Conservation (phyloP, 1,139 yeast genomes). For the Candida frijolesensis region DNA sequence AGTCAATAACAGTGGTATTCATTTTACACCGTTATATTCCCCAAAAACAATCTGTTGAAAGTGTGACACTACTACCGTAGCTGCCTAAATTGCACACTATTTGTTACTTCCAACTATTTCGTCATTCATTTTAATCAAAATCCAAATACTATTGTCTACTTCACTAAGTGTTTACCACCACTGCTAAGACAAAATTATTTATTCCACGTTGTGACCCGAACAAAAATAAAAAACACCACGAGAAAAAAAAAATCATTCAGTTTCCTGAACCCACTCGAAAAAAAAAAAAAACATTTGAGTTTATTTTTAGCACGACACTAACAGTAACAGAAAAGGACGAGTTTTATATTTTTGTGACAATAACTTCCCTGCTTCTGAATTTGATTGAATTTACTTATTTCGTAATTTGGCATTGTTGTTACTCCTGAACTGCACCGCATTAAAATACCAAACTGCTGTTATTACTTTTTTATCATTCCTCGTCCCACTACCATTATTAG, state of each 20-base stretch:
- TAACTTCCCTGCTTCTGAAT: neutral
- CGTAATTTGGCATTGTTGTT: neutral
- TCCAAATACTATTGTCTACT: neutral
- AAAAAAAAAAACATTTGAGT: neutral
- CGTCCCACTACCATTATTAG: neutral
- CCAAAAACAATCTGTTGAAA: neutral
- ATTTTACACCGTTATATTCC: neutral
- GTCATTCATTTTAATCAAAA: constrained; percentile 11
- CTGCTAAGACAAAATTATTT: neutral
- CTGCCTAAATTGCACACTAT: neutral
- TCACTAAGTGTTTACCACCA: neutral
- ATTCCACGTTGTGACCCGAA: neutral
- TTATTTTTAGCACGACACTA: constrained; percentile 5
- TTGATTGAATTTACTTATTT: neutral
- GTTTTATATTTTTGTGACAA: neutral
- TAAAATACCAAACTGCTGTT: neutral
- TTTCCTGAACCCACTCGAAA: neutral
- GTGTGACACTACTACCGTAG: neutral
- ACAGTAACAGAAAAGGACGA: neutral
- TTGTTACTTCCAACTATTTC: constrained; percentile 11
- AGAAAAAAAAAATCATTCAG: neutral
- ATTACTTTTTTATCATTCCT: neutral
- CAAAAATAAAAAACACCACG: neutral
- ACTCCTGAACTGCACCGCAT: neutral
- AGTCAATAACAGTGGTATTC: too few relatives aligned